These are phyloP conservation scores for Ogataea henricii DNA, from an alignment of 805 yeast genomes.

Conservation along the genomic window DNA sequence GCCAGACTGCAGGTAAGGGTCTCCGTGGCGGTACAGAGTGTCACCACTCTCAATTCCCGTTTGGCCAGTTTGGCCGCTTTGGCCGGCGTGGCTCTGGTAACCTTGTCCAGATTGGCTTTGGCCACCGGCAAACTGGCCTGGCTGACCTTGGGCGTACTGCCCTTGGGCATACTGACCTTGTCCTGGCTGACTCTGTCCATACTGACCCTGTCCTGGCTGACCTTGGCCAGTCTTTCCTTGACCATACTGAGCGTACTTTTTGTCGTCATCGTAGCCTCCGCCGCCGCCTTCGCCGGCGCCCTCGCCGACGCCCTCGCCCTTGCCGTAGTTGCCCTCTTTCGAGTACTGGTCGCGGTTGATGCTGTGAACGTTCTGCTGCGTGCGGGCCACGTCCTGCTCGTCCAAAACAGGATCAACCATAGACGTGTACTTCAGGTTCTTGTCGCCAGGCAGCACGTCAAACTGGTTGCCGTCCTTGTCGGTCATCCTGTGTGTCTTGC, in stretches of 20 bases:
- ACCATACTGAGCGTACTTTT: neutral
- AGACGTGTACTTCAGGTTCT: conserved; percentile 29
- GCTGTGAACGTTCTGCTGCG: neutral
- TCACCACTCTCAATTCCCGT: too few species aligned
- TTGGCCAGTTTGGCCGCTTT: neutral
- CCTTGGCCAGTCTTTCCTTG: too few species aligned
- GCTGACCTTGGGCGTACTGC: too few species aligned
- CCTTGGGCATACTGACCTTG: neutral
- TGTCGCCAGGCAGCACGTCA: conserved; percentile 16
- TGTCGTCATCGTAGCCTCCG: too few species aligned
- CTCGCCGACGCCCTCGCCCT: neutral
- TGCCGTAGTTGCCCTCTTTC: neutral
- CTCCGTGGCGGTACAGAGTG: neutral
- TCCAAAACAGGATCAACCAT: conserved; percentile 32
- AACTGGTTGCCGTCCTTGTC: conserved; percentile 13
- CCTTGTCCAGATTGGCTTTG: neutral
- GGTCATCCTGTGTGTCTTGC: conserved; percentile 11
- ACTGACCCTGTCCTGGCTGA: neutral
- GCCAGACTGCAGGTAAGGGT: neutral
- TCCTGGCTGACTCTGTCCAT: neutral
- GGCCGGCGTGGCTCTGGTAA: neutral
- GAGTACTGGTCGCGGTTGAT: conserved; percentile 3
- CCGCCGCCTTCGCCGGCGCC: neutral
- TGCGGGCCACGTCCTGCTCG: conserved; percentile 18
- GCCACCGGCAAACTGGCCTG: neutral